These are phyloP conservation scores for Camelina neglecta DNA, from an alignment of 345 rosid genomes.

Conservation along the genomic window DNA sequence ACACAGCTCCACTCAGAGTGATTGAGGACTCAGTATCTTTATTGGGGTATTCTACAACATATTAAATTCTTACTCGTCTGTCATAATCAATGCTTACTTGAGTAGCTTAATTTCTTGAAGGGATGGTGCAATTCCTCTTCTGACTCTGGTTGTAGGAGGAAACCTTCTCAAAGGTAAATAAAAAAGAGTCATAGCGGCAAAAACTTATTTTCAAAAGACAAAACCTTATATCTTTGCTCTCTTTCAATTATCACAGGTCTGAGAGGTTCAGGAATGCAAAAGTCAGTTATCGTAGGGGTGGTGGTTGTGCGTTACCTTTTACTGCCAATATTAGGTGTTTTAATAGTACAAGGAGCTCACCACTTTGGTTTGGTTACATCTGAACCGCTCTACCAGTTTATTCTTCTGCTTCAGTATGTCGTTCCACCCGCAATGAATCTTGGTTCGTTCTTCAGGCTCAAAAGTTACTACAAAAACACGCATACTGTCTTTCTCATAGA, in stretches of 20 bases:
- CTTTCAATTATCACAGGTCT: slow-evolving; percentile 49
- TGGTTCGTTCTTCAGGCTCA: slow-evolving; percentile 45
- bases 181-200: not conserved
- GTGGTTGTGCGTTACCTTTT: slow-evolving; percentile 55
- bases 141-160: slow-evolving; percentile 69
- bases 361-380: slow-evolving; percentile 53
- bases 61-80: not conserved
- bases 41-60: slow-evolving; percentile 56
- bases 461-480: slow-evolving; percentile 41
- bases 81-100: slow-evolving; percentile 9
- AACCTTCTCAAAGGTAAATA: slow-evolving; percentile 65
- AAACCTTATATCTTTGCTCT: not conserved
- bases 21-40: slow-evolving; percentile 61
- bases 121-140: slow-evolving; percentile 68
- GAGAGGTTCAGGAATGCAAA: slow-evolving; percentile 51
- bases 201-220: not conserved
- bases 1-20: slow-evolving; percentile 63
- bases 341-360: slow-evolving; percentile 52
- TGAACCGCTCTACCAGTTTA: slow-evolving; percentile 67
- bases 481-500: slow-evolving; percentile 30
- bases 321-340: slow-evolving; percentile 64
- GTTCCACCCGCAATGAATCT: slow-evolving; percentile 85
- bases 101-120: slow-evolving; percentile 44
- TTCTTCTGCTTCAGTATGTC: slow-evolving; percentile 66
- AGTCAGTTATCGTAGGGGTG: slow-evolving; percentile 52